phyloP scores from a whole-genome alignment of 331 rosid genomes.

The Malus hybrid region DNA sequence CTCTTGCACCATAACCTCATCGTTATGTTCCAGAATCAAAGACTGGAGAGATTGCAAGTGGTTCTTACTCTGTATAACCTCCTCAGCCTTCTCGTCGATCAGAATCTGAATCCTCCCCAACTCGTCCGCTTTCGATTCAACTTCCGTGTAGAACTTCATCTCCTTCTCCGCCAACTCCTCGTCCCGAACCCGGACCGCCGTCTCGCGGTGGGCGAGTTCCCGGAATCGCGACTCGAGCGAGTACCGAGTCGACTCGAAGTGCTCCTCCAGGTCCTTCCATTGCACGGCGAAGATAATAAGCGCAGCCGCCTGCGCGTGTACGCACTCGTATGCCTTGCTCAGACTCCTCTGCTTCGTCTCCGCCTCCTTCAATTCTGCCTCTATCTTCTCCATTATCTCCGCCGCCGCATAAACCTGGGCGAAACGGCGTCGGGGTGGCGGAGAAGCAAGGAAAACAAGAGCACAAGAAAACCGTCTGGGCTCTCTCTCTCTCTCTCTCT shows the following conservation, averaged over 20 bases:
- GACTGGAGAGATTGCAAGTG: not conserved
- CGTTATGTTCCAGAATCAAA: conserved; percentile 22
- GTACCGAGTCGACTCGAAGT: conserved; percentile 28
- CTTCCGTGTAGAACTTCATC: not conserved
- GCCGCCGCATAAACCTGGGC: not conserved
- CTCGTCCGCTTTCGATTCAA: conserved; percentile 1
- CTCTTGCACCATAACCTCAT: conserved; percentile 27
- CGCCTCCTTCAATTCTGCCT: conserved; percentile 19
- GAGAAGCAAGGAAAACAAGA: not conserved
- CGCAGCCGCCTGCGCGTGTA: conserved; percentile 29
- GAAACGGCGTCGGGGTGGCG: not conserved
- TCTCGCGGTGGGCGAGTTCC: conserved; percentile 17
- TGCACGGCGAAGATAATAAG: conserved; percentile 23
- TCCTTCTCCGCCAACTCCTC: not conserved
- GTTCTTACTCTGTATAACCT: not conserved
- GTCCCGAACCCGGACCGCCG: conserved; percentile 14
- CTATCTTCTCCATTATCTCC: conserved; percentile 28
- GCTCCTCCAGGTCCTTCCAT: conserved; percentile 49
- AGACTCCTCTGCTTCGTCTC: conserved; percentile 33
- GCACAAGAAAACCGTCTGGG: not conserved
- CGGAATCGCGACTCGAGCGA: conserved; percentile 5
- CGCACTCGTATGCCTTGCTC: conserved; percentile 19
- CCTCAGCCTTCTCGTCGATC: conserved; percentile 7
- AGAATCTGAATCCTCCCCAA: conserved; percentile 6
- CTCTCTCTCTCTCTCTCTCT: not conserved